A percentile compares a stretch with the other conserved stretches of the same genome.
These are phyloP conservation scores for Corchorus olitorius DNA, from an alignment of 345 rosid genomes.

Conservation along the genomic window DNA sequence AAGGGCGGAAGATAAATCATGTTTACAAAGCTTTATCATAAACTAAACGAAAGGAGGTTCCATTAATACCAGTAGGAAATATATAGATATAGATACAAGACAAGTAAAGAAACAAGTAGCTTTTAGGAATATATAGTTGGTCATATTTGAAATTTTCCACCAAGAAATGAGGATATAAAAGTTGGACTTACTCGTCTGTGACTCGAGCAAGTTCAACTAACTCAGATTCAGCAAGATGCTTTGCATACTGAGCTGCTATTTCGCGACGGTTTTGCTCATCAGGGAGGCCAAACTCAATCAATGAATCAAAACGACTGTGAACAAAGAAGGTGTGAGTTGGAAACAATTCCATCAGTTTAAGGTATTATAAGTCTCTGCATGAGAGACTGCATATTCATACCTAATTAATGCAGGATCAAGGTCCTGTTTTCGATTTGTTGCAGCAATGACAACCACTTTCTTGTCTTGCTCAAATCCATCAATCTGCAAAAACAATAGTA, in stretches of 20 bases:
- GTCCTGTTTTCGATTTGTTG: conserved; percentile 94
- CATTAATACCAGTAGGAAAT: not conserved
- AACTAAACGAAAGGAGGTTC: not conserved
- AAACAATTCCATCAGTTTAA: conserved; percentile 6
- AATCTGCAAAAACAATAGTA: conserved; percentile 49
- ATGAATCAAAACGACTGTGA: conserved; percentile 87
- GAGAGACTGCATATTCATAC: conserved; percentile 31
- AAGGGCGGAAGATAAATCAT: not conserved
- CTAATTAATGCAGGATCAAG: conserved; percentile 94
- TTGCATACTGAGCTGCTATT: conserved; percentile 82
- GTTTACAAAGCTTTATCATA: not conserved
- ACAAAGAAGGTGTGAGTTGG: conserved; percentile 7
- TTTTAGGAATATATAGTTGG: too few relatives aligned
- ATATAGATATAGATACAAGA: not conserved
- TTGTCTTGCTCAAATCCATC: conserved; percentile 97
- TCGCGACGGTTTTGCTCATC: conserved; percentile 67
- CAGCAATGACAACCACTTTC: conserved; percentile 87
- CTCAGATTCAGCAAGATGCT: conserved; percentile 72
- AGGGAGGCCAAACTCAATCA: conserved; percentile 76
- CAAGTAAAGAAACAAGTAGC: not conserved
- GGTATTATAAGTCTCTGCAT: not conserved
- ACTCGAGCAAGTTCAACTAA: conserved; percentile 62
- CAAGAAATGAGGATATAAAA: not conserved
- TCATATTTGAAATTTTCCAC: not conserved
- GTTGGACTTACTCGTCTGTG: conserved; percentile 55